phyloP scores from a whole-genome alignment of 495 filamentous ascomycete species.

The Penicillium salamii region DNA sequence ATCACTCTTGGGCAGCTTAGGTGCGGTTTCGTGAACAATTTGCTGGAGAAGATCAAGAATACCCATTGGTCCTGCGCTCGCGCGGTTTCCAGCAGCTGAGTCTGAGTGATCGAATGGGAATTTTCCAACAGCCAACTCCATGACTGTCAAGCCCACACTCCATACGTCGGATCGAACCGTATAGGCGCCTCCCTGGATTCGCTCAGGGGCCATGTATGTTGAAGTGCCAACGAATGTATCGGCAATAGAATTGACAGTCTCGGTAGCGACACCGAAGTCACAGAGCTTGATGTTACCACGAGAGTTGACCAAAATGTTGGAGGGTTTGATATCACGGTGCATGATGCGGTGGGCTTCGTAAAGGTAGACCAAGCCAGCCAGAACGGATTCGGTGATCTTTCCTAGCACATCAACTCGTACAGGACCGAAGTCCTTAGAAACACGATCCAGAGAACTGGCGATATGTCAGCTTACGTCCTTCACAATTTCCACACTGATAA shows the following conservation, averaged over 20 bases:
- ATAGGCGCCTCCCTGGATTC: slow-evolving; percentile 94
- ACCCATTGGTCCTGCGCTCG: slow-evolving; percentile 75
- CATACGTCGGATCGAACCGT: slow-evolving; percentile 98
- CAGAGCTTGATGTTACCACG: slow-evolving; percentile 93
- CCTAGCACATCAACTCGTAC: slow-evolving; percentile 96
- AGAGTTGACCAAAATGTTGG: slow-evolving; percentile 94
- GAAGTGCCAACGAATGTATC: slow-evolving; percentile 98
- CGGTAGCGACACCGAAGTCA: slow-evolving; percentile 95
- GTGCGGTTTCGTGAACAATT: slow-evolving; percentile 94
- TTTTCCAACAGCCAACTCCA: slow-evolving; percentile 94
- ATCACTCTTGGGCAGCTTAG: slow-evolving; percentile 90
- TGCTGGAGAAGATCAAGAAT: slow-evolving; percentile 95
- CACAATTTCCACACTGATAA: background rate
- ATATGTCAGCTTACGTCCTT: slow-evolving; percentile 10
- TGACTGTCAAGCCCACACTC: slow-evolving; percentile 94
- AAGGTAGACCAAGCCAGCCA: slow-evolving; percentile 90
- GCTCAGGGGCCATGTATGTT: slow-evolving; percentile 98
- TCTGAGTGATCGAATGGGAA: slow-evolving; percentile 88
- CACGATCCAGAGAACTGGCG: slow-evolving; percentile 82
- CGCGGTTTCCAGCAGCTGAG: slow-evolving; percentile 66
- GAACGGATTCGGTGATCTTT: slow-evolving; percentile 97
- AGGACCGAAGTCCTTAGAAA: slow-evolving; percentile 91
- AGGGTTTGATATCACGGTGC: slow-evolving; percentile 98
- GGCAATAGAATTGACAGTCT: slow-evolving; percentile 93
- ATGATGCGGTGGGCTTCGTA: slow-evolving; percentile 95